These are phyloP conservation scores for Oidiodendron maius DNA, from an alignment of 495 filamentous ascomycete genomes.

Conservation along the genomic window DNA sequence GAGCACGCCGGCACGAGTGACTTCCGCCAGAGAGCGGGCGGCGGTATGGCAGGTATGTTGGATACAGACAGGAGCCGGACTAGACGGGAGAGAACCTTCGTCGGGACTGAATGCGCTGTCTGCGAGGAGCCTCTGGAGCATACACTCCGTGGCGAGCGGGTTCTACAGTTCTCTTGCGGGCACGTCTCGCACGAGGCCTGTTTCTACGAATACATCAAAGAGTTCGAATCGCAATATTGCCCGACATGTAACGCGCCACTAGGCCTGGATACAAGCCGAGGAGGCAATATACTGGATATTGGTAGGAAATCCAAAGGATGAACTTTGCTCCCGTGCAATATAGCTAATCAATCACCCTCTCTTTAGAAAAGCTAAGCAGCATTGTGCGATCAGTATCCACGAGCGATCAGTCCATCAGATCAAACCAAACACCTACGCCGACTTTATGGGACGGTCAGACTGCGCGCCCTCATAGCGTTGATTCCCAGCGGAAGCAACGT, in stretches of 20 bases:
- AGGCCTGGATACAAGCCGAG: slow-evolving; percentile 88
- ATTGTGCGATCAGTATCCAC: slow-evolving; percentile 83
- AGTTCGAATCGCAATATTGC: slow-evolving; percentile 91
- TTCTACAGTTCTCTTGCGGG: slow-evolving; percentile 91
- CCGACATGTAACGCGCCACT: slow-evolving; percentile 91
- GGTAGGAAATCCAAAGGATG: slow-evolving; percentile 53
- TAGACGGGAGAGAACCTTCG: slow-evolving; percentile 88
- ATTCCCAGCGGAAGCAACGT: slow-evolving; percentile 28
- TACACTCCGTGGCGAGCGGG: slow-evolving; percentile 87
- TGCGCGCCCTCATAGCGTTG: slow-evolving; percentile 41
- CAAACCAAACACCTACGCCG: slow-evolving; percentile 41
- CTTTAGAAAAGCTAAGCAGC: slow-evolving; percentile 85
- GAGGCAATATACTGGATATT: slow-evolving; percentile 90
- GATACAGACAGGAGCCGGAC: slow-evolving; percentile 74
- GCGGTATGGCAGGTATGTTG: slow-evolving; percentile 62
- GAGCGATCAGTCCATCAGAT: slow-evolving; percentile 46
- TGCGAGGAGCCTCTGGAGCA: slow-evolving; percentile 98
- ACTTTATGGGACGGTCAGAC: slow-evolving; percentile 44
- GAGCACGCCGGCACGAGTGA: slow-evolving; percentile 11
- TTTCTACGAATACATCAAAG: slow-evolving; percentile 97
- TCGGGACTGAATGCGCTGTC: slow-evolving; percentile 89
- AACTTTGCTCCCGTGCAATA: slow-evolving; percentile 12
- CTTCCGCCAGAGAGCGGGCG: slow-evolving; percentile 17
- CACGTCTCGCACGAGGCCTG: slow-evolving; percentile 98
- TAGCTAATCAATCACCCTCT: slow-evolving; percentile 10